Evolutionary conservation across 2,329 filamentous ascomycete genomes (phyloP).

Genomic region (Domatiomyces globalis): DNA sequence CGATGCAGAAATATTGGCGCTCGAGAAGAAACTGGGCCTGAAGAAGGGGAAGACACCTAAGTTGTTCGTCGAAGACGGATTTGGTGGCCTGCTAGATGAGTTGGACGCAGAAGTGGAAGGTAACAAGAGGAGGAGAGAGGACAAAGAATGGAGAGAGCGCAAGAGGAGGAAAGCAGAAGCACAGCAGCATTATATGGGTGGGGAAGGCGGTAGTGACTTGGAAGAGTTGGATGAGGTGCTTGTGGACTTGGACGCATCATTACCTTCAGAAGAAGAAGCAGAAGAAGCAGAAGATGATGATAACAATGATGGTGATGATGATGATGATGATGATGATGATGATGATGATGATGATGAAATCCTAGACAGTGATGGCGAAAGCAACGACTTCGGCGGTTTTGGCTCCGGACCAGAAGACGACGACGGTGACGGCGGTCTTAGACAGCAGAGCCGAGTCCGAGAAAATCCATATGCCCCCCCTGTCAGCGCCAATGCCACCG

Average conservation of each 20-base stretch:
- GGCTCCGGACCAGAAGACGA: conserved; percentile 19
- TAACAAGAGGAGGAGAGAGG: conserved; percentile 47
- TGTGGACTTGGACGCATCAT: neutral
- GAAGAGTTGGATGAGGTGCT: conserved; percentile 13
- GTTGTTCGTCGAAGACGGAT: conserved; percentile 66
- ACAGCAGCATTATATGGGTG: conserved; percentile 7
- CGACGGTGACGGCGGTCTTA: conserved; percentile 18
- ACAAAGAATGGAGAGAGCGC: conserved; percentile 42
- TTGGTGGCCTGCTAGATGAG: conserved; percentile 63
- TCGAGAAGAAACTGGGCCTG: conserved; percentile 79
- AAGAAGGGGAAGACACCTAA: conserved; percentile 60
- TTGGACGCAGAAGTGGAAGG: conserved; percentile 41
- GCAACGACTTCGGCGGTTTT: conserved; percentile 28
- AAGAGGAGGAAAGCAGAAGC: conserved; percentile 19
- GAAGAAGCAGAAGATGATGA: no score
- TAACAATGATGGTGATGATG: no score
- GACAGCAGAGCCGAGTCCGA: conserved; percentile 36
- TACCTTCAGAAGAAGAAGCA: conserved; percentile 7
- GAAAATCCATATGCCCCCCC: conserved; percentile 90
- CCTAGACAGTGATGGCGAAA: neutral
- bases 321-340: no score
- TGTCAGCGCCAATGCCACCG: conserved; percentile 26
- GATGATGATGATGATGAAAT: conserved; percentile 24
- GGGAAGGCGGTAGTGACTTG: conserved; percentile 19
- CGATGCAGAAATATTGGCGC: conserved; percentile 71